A percentile compares a stretch with the other conserved stretches of the same genome.
Conservation (phyloP, 164 flowering plant genomes). For the Stephania japonica region DNA sequence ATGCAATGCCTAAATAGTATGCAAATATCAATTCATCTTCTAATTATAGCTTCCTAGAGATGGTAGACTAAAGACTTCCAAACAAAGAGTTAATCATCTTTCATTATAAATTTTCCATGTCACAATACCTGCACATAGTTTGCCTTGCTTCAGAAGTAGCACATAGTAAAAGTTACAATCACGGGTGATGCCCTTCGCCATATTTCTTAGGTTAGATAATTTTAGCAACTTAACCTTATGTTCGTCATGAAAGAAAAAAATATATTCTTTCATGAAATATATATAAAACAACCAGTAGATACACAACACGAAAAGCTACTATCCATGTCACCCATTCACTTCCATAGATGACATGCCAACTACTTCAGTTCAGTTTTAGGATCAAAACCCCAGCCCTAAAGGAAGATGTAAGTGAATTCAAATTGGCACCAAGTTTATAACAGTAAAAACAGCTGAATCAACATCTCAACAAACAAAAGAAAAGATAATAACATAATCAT, state of each 20-base stretch:
- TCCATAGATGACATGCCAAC: not conserved
- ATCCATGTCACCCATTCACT: not conserved
- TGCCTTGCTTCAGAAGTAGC: not conserved
- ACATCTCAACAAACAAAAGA: no score
- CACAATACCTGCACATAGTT: not conserved
- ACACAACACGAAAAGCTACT: not conserved
- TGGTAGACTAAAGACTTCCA: not conserved
- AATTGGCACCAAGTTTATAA: not conserved
- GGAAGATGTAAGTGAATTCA: not conserved
- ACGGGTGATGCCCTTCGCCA: not conserved
- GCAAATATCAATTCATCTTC: not conserved
- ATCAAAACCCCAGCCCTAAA: not conserved
- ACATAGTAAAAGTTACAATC: not conserved
- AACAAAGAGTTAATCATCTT: not conserved
- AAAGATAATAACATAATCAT: not conserved
- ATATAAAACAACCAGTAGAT: no score
- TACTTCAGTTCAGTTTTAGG: not conserved
- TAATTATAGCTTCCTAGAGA: not conserved
- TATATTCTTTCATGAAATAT: not conserved
- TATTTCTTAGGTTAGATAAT: not conserved
- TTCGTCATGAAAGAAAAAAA: not conserved
- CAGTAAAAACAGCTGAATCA: not conserved
- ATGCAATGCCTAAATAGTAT: not conserved
- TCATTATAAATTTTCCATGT: not conserved
- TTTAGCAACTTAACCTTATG: not conserved